A percentile compares a stretch with the other conserved stretches of the same genome.
These are phyloP conservation scores for Fusarium veterinarium DNA, from an alignment of 2,329 filamentous ascomycete species.

Conservation along the genomic window DNA sequence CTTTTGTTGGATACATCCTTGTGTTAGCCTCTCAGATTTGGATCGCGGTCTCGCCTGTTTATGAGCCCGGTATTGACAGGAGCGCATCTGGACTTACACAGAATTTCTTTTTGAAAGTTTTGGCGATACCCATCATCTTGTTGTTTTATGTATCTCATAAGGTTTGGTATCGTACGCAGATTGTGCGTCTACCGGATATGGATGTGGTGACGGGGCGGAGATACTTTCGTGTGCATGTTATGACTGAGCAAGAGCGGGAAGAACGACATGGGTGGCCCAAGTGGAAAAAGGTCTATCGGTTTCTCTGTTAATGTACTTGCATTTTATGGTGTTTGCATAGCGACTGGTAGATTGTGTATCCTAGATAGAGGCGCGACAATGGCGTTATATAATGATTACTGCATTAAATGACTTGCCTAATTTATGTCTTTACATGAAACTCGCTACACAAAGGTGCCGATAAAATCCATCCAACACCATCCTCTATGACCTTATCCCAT, in stretches of 20 bases:
- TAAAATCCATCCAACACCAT: background rate
- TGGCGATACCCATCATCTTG: constrained; percentile 76
- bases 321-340: background rate
- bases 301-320: constrained; percentile 66
- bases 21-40: constrained; percentile 89
- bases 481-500: constrained; percentile 1
- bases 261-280: constrained; percentile 77
- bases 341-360: rapidly evolving
- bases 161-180: constrained; percentile 74
- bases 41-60: constrained; percentile 82
- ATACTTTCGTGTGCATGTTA: constrained; percentile 81
- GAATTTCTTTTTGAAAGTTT: constrained; percentile 79
- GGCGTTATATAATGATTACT: no score
- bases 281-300: constrained; percentile 82
- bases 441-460: background rate
- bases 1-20: constrained; percentile 79
- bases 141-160: constrained; percentile 81
- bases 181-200: constrained; percentile 79
- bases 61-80: constrained; percentile 55
- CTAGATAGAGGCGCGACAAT: no score
- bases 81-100: constrained; percentile 60
- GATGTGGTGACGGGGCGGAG: constrained; percentile 87
- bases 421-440: background rate
- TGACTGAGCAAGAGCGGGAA: constrained; percentile 82
- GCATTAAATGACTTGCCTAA: background rate